phyloP scores from a whole-genome alignment of 768 basidiomycete genomes.

The Boletus rubescentipes region DNA sequence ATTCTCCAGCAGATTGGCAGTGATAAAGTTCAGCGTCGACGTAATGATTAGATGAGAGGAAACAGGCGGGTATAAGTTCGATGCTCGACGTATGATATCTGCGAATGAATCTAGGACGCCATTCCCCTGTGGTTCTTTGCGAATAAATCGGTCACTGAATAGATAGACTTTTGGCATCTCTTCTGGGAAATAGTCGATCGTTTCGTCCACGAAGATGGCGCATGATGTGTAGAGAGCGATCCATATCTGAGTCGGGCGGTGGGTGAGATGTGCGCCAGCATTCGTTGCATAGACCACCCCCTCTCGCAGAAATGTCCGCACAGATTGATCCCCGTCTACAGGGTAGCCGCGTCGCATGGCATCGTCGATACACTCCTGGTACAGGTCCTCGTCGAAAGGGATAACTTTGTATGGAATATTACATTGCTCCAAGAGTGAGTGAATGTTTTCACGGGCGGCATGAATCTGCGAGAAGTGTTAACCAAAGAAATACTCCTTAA shows the following conservation, averaged over 20 bases:
- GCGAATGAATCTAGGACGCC: constrained; percentile 36
- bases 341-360: constrained; percentile 27
- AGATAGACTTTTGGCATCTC: constrained; percentile 24
- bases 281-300: constrained; percentile 30
- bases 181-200: constrained; percentile 21
- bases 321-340: constrained; percentile 18
- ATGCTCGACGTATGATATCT: constrained; percentile 30
- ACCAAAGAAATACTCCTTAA: not conserved
- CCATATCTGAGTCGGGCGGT: constrained; percentile 20
- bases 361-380: constrained; percentile 23
- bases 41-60: constrained; percentile 37
- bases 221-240: constrained; percentile 43
- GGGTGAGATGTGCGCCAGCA: constrained; percentile 31
- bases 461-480: constrained; percentile 8
- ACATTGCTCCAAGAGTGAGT: constrained; percentile 16
- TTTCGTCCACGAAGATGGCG: constrained; percentile 39
- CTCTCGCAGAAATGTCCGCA: constrained; percentile 32
- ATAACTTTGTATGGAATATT: constrained; percentile 11
- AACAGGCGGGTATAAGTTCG: constrained; percentile 28
- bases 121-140: constrained; percentile 28
- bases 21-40: constrained; percentile 37
- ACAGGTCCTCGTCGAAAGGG: constrained; percentile 16
- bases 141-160: constrained; percentile 37
- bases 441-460: constrained; percentile 11
- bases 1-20: constrained; percentile 34